Base-by-base conservation (phyloP, 768 basidiomycete species). In the Boletus bicolor region DNA sequence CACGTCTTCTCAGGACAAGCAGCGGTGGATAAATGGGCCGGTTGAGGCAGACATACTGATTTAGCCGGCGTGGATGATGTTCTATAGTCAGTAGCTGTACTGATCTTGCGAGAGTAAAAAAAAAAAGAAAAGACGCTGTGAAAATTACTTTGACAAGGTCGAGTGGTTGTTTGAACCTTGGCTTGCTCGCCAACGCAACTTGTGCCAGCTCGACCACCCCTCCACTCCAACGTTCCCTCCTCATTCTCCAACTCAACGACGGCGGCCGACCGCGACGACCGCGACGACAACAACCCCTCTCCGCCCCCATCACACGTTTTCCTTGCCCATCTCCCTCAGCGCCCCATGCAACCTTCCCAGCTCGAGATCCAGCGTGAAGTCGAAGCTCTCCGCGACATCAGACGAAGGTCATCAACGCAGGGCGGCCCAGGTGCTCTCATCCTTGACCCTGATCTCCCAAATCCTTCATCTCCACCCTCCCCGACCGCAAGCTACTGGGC, bases 361-460 rank as follows among this genome's bases (percentile, higher is more conserved):
- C 84, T 86, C 70, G 91, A 93, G 74, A 92, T 93, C 59, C 85
- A 86, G 68, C 85, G 90, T 61, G 91, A 93, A 76, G 87, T 91
- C 41, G 89, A 93, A 69, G 86, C 88, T 42, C 78, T 93, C 39
- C 83, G 87, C 61, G 91, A 92, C 74, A 84, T 97, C 62, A 81
- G 82, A 55, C 81, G 94, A 51, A 86, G 93, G 63, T 97, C 93
- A 2, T 84, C 85, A 15, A 82, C 86, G 0, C 79, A 82, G 56
- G 78, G 79, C 34, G 83, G 84, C 10, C 93, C 91, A 57, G 91
- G 91, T 38, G 86, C 87, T 24, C 83, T 93, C 65, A 79, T 89
- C 55, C 80, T 95, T 52, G 94, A 97, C 73, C 93, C 93, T 62
- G 94, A 97, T 82, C 82, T 96, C 46, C 94, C 94, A 41, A 85